Evolutionary conservation across 1,139 yeast genomes (phyloP).

Genomic region (Taphrina betulina): DNA sequence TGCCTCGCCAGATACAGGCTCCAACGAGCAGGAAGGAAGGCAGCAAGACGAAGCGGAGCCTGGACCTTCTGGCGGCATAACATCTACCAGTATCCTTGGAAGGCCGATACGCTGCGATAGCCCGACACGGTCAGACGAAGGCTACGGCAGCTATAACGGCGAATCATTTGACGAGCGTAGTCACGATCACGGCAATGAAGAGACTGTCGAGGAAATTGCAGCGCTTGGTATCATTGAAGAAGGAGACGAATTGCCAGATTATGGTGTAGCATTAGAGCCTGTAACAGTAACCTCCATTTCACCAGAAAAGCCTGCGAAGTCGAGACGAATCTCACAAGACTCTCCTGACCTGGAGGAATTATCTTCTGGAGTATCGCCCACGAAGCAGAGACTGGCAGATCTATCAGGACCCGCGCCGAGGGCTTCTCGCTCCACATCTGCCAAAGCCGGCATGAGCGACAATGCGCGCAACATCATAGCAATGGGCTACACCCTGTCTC

Average conservation of each 20-base stretch:
- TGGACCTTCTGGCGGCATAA: neutral
- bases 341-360: neutral
- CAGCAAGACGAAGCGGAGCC: neutral
- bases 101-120: slow-evolving; percentile 1
- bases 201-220: slow-evolving; percentile 23
- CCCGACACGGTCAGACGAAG: slow-evolving; percentile 26
- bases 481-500: slow-evolving; percentile 23
- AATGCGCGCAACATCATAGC: slow-evolving; percentile 22
- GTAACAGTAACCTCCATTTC: slow-evolving; percentile 1
- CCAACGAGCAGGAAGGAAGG: neutral
- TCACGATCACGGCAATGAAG: slow-evolving; percentile 17
- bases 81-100: no score
- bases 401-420: slow-evolving; percentile 3
- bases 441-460: slow-evolving; percentile 14
- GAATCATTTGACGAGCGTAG: slow-evolving; percentile 6
- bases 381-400: slow-evolving; percentile 8
- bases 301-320: neutral
- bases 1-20: no score
- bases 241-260: slow-evolving; percentile 23
- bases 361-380: slow-evolving; percentile 15
- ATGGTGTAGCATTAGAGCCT: slow-evolving; percentile 25
- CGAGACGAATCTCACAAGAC: neutral
- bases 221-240: slow-evolving; percentile 29
- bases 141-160: slow-evolving; percentile 28
- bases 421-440: neutral